phyloP scores from a whole-genome alignment of 257 asterid genomes.

The Knoxia roxburghii region DNA sequence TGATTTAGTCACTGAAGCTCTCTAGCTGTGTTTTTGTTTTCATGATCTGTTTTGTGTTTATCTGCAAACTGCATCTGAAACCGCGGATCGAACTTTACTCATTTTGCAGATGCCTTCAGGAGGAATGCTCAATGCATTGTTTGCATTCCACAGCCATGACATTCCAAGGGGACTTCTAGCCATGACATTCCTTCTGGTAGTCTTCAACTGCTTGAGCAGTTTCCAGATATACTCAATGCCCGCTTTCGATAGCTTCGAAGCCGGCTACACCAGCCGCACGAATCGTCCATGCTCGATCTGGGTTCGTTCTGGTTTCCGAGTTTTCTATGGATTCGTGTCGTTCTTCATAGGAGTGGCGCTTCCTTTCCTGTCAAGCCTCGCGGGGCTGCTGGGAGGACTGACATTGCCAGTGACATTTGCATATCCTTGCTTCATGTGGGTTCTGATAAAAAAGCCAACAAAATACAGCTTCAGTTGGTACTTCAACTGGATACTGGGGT shows the following conservation, averaged over 20 bases:
- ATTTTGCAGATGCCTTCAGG: conserved; percentile 81
- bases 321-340: conserved; percentile 71
- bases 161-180: conserved; percentile 80
- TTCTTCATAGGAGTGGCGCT: conserved; percentile 89
- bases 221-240: conserved; percentile 99
- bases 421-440: conserved; percentile 99
- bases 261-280: conserved; percentile 83
- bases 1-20: background rate
- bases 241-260: conserved; percentile 91
- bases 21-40: no score
- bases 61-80: background rate
- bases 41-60: background rate
- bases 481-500: conserved; percentile 77
- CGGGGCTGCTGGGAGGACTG: conserved; percentile 89
- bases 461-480: conserved; percentile 88
- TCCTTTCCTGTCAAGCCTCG: conserved; percentile 91
- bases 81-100: background rate
- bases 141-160: conserved; percentile 73
- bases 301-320: conserved; percentile 95
- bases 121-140: conserved; percentile 76
- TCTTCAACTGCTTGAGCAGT: conserved; percentile 97
- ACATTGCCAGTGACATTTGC: conserved; percentile 99
- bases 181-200: conserved; percentile 79
- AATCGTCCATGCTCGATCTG: conserved; percentile 91
- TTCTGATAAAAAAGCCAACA: conserved; percentile 67